Evolutionary conservation across 768 basidiomycete species (phyloP).

Genomic region (Rhizopogon sp.): DNA sequence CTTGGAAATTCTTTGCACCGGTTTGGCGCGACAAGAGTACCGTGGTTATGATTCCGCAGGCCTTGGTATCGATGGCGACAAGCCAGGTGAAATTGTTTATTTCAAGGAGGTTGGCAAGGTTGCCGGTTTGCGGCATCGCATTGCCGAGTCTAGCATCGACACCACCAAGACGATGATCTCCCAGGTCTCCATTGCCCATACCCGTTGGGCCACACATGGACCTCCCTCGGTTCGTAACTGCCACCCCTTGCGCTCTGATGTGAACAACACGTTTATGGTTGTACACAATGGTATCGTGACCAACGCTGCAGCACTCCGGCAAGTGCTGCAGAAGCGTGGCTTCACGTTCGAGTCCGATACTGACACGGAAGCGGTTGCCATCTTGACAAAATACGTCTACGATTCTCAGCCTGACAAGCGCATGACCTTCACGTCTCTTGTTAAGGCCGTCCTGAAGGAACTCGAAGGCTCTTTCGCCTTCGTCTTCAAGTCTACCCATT

Average conservation of each 20-base stretch:
- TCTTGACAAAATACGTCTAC: constrained; percentile 93
- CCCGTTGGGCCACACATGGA: constrained; percentile 99
- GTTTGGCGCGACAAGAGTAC: constrained; percentile 94
- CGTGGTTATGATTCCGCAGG: constrained; percentile 98
- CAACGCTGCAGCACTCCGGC: constrained; percentile 81
- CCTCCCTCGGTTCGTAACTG: constrained; percentile 85
- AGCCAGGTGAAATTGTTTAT: constrained; percentile 65
- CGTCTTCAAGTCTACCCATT: constrained; percentile 96
- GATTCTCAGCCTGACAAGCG: constrained; percentile 87
- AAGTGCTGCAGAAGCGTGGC: constrained; percentile 93
- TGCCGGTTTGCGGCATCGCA: constrained; percentile 84
- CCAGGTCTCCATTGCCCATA: constrained; percentile 97
- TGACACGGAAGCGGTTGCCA: constrained; percentile 96
- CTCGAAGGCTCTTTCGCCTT: constrained; percentile 99
- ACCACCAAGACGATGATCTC: constrained; percentile 72
- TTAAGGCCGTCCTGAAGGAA: constrained; percentile 96
- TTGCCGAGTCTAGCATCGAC: constrained; percentile 65
- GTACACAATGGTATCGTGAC: constrained; percentile 99
- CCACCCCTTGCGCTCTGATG: constrained; percentile 89
- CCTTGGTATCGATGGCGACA: constrained; percentile 88
- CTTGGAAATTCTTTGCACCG: constrained; percentile 85
- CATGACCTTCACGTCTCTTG: constrained; percentile 81
- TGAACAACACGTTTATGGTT: constrained; percentile 77
- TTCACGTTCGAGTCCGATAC: constrained; percentile 94
- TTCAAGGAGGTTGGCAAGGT: constrained; percentile 99